Base-by-base conservation (phyloP, 73 alveolate species). In the Paramecium octaurelia region DNA sequence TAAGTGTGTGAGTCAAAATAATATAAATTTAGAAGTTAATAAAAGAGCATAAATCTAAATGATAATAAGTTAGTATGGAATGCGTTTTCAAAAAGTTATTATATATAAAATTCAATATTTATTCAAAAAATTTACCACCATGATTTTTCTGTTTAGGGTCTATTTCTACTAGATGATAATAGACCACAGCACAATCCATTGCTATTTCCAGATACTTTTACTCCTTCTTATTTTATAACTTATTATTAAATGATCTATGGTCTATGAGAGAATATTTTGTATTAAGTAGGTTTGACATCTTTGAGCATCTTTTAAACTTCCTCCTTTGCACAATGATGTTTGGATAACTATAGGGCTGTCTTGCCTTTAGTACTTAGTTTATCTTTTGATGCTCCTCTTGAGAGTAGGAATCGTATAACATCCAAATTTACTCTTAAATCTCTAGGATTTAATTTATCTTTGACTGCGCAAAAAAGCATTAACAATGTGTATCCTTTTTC, bases 401-500 rank as follows among this genome's bases (percentile, higher is more conserved):
- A 77, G 12, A 89, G 54, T 48, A 89, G 50, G 42, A 70, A 89
- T 73, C 83, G 44, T 11, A 89, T 89, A 10, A 77, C 86, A 18
- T 77, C 86, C n/a, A 70, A 38, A 70, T 89, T 89, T 8, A 89
- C 94, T 29, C 84, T 83, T 70, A 89, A 70, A 77, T 89, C 94
- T 89, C 94, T 89, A 20, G 90, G 69, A 89, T 89, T 89, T 27
- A 89, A 71, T 89, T 89, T 89, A 23, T 70, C 91, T 73, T 89
- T 89, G 6, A 89, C 94, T 7, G 94, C 80, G 60, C 94, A 89
- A 71, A 89, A 89, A 7, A 89, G 36, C 92, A 89, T 69, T 3
- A 89, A 31, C 60, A 89, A 38, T 27, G 94, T 89, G n/a, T 89
- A 89, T 18, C 94, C 94, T 50, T 89, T 89, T 60, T 89, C 88